Percentiles rank a stretch among this genome's conserved stretches.
phyloP scores from a whole-genome alignment of 1,139 yeast species.

The Ashbya aceris region DNA sequence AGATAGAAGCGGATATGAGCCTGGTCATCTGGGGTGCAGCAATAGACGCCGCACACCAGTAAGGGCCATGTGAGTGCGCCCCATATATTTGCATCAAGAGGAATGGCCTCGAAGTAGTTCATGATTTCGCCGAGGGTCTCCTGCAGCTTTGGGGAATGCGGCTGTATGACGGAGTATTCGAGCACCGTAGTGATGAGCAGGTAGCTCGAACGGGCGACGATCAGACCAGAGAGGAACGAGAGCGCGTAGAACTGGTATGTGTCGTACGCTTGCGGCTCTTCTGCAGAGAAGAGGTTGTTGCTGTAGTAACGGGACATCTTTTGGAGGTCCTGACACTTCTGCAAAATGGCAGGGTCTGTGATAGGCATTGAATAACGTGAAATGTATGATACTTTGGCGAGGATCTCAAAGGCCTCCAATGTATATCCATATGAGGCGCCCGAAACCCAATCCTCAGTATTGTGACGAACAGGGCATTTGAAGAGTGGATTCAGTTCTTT shows the following conservation, averaged over 20 bases:
- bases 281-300: constrained; percentile 8
- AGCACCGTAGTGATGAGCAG: constrained; percentile 11
- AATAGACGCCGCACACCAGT: constrained; percentile 11
- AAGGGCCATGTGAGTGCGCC: constrained; percentile 14
- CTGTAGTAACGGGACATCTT: constrained; percentile 12
- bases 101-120: constrained; percentile 10
- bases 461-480: constrained; percentile 28
- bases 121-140: constrained; percentile 10
- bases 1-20: constrained; percentile 7
- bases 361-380: constrained; percentile 24
- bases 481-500: constrained; percentile 28
- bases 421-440: constrained; percentile 34
- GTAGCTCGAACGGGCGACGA: constrained; percentile 13
- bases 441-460: constrained; percentile 31
- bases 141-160: constrained; percentile 8
- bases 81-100: constrained; percentile 11
- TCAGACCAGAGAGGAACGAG: constrained; percentile 10
- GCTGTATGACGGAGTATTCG: constrained; percentile 7
- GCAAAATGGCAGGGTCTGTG: constrained; percentile 9
- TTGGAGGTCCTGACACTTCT: constrained; percentile 9
- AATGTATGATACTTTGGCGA: constrained; percentile 36
- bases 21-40: constrained; percentile 8
- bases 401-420: constrained; percentile 32
- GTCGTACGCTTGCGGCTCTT: constrained; percentile 1
- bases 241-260: constrained; percentile 8